Base-by-base conservation (phyloP, 2,329 filamentous ascomycete genomes). In the Diaporthe destruens region DNA sequence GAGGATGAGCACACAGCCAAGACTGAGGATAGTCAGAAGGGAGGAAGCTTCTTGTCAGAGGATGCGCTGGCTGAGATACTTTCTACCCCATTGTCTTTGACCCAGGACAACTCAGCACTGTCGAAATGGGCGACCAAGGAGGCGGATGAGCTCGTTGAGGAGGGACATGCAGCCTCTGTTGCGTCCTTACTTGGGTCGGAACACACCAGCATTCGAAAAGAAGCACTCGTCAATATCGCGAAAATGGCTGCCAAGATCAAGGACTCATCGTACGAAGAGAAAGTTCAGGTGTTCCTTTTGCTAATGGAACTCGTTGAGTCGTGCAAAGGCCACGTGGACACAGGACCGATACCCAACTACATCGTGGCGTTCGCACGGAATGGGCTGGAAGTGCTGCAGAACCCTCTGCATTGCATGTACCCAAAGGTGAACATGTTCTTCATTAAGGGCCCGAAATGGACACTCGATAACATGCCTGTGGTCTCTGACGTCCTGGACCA, bases 351-450 rank as follows among this genome's bases (percentile, higher is more conserved):
- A 4, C 92, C 95, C 0, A 94, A 92, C 74, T 87, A 94, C 16
- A 90, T 94, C 7, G 88, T 91, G n/a, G 89, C 92, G 14, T 96
- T 98, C 77, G 92, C 94, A 9, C 87, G 88, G 59, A 90, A 90
- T 75, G 90, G 91, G 1, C 85, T 97, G 9, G 84, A 88, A 1
- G 90, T 97, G 20, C 83, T 97, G 57, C 88, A 87, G 29, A 91
- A 94, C 74, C 96, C 96, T 0, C 87, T 94, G 20, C 94, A 97
- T 79, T 90, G 89, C 74, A 88, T 98, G 49, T 98, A 98, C 80
- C 89, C 91, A 72, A 98, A 98, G 80, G 85, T 96, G 82, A 98
- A 97, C 84, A 86, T 87, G 7, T 98, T 95, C 80, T 88, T 98
- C 47, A 94, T 94, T 29, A 91, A 91, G 67, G 89, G 91, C 0